Conservation (phyloP, 2,329 filamentous ascomycete species). For the Calycina marina region DNA sequence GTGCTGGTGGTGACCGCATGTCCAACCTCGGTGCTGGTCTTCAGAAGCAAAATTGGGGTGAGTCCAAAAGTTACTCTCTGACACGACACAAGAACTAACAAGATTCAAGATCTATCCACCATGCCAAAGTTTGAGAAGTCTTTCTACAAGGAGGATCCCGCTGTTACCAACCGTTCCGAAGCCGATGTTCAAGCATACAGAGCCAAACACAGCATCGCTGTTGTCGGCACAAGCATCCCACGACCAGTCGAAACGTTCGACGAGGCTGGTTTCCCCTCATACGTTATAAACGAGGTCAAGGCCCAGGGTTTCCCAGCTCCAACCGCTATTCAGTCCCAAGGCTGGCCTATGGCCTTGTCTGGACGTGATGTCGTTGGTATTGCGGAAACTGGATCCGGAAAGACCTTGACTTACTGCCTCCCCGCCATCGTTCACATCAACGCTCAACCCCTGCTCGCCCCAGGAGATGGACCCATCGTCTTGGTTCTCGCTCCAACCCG, state of each 20-base stretch:
- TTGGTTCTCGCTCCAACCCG: constrained; percentile 91
- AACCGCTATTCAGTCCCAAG: constrained; percentile 94
- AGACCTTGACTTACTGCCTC: constrained; percentile 96
- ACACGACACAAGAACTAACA: constrained; percentile 3
- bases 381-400: constrained; percentile 97
- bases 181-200: constrained; percentile 83
- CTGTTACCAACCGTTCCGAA: constrained; percentile 57
- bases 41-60: constrained; percentile 82
- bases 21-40: constrained; percentile 74
- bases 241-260: constrained; percentile 96
- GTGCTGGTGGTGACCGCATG: constrained; percentile 90
- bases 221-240: constrained; percentile 68
- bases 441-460: constrained; percentile 87
- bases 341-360: constrained; percentile 97
- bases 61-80: constrained; percentile 21
- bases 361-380: constrained; percentile 98
- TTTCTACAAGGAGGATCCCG: constrained; percentile 92
- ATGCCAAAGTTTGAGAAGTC: constrained; percentile 98
- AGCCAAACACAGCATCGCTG: constrained; percentile 67
- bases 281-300: constrained; percentile 98
- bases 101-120: constrained; percentile 48
- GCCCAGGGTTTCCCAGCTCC: constrained; percentile 88
- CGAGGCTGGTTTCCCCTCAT: constrained; percentile 90
- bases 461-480: constrained; percentile 91
- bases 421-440: constrained; percentile 99